Base-by-base conservation (phyloP, 2,329 filamentous ascomycete genomes). In the Alternaria rosae region DNA sequence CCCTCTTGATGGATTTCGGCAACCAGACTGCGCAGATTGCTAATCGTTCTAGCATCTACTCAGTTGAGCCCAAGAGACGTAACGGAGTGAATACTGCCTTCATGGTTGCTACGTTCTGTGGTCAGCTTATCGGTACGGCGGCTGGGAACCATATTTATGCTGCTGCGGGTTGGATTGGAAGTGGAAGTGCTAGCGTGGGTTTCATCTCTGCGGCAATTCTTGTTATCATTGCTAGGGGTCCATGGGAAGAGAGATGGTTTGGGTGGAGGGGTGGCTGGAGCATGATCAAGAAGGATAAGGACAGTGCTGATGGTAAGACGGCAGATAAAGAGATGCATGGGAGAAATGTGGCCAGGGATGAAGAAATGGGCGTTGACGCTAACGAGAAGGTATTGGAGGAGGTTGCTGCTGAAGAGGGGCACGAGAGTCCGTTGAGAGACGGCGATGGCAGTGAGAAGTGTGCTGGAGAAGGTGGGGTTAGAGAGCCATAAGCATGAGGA, bases 41-140 rank as follows among this genome's bases (percentile, higher is more conserved):
- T 1, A 93, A 94, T 70, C 82, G 92, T 0, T 84, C 85, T 0
- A 85, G 87, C 5, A 91, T 95, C 20, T 94, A 92, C 69, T 80
- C 82, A 1, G 88, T 94, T 21, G 89, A 91, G 55, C 88, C 91
- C 0, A 89, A 87, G 62, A 89, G 89, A 0, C 81, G 91, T 5
- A 95, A 93, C 78, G 80, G 92, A 4, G 86, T 94, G 23, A 95
- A 95, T 74, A 93, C 92, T 0, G 91, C 89, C 1, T 95, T 93
- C 72, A 95, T 94, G 92, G 85, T 93, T 0, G 84, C 85, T 8
- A 88, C 87, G 0, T 94, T 94, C 71, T 88, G 86, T 26, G 92
- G 92, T 0, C 92, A 95, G 80, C 72, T 95, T 48, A 89, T 89
- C 2, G 92, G 92, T 0, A 86, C 84, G 3, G 78, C 81, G 10